Conservation (phyloP, 768 basidiomycete genomes). For the Lentinula sp. region DNA sequence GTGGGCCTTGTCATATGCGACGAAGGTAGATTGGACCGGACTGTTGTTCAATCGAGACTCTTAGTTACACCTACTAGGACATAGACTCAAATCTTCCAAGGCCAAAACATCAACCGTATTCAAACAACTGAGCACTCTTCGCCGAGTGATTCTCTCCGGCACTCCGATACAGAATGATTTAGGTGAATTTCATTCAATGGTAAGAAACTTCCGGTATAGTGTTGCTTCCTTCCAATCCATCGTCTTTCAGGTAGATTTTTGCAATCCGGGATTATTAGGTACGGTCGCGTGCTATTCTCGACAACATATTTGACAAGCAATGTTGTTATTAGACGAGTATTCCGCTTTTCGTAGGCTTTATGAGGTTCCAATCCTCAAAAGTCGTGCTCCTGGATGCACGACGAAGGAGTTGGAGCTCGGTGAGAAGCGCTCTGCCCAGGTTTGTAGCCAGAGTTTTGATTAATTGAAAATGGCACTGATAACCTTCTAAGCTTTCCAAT, state of each 20-base stretch:
- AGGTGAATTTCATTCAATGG: conserved; percentile 95
- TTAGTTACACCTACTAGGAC: conserved; percentile 42
- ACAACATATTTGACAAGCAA: background rate
- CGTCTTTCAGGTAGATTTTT: conserved; percentile 70
- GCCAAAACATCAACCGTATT: conserved; percentile 90
- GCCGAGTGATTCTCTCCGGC: conserved; percentile 87
- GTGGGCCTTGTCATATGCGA: conserved; percentile 94
- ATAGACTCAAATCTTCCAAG: conserved; percentile 86
- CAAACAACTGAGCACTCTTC: conserved; percentile 62
- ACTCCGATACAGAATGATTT: conserved; percentile 98
- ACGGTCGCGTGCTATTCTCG: conserved; percentile 4
- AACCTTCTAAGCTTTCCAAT: conserved; percentile 45
- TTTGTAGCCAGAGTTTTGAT: conserved; percentile 19
- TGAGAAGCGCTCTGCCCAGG: conserved; percentile 71
- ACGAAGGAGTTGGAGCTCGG: conserved; percentile 72
- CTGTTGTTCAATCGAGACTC: background rate
- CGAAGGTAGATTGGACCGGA: conserved; percentile 72
- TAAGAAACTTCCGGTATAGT: conserved; percentile 23
- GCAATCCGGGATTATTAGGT: conserved; percentile 90
- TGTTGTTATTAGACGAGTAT: conserved; percentile 55
- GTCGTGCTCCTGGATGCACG: conserved; percentile 72
- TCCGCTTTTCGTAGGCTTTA: conserved; percentile 73
- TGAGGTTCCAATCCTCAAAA: conserved; percentile 82
- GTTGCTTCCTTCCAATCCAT: background rate
- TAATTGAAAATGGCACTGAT: background rate